Evolutionary conservation across 75 land plant genomes (phyloP).

Genomic region (Selaginella tamariscina): DNA sequence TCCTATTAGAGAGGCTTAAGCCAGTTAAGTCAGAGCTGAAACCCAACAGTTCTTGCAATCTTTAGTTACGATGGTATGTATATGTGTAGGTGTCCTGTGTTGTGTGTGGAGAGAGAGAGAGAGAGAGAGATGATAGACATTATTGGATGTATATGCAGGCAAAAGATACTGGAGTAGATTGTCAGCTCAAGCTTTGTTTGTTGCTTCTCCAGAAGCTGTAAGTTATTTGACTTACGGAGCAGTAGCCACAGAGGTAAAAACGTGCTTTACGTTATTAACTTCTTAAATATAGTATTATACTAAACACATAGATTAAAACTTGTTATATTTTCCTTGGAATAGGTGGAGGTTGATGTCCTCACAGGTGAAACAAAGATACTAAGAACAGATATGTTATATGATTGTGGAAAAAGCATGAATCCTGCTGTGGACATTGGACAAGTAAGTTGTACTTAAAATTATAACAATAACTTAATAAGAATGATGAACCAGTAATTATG

Average conservation of each 20-base stretch:
- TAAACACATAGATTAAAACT: no score
- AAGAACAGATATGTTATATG: conserved; percentile 56
- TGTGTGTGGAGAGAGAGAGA: no score
- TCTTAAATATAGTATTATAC: no score
- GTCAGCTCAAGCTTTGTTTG: conserved; percentile 44
- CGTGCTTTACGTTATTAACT: background rate
- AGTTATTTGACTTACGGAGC: conserved; percentile 75
- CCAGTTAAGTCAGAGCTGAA: conserved; percentile 37
- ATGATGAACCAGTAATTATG: background rate
- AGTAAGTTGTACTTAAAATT: background rate
- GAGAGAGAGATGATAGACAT: no score
- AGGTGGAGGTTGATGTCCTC: conserved; percentile 85
- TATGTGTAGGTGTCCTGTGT: no score
- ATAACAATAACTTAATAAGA: background rate
- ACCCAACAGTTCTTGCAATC: no score
- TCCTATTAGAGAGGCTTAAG: conserved; percentile 57
- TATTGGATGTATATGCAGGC: conserved; percentile 33
- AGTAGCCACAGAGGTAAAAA: conserved; percentile 60
- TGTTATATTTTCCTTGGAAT: background rate
- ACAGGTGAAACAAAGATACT: conserved; percentile 69
- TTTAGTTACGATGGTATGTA: no score
- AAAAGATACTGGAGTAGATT: conserved; percentile 31
- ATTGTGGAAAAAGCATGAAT: conserved; percentile 66
- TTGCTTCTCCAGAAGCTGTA: conserved; percentile 30
- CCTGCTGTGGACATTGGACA: background rate